These are phyloP conservation scores for Eragrostis curvula DNA, from an alignment of 176 grass and related monocot genomes.

Conservation along the genomic window DNA sequence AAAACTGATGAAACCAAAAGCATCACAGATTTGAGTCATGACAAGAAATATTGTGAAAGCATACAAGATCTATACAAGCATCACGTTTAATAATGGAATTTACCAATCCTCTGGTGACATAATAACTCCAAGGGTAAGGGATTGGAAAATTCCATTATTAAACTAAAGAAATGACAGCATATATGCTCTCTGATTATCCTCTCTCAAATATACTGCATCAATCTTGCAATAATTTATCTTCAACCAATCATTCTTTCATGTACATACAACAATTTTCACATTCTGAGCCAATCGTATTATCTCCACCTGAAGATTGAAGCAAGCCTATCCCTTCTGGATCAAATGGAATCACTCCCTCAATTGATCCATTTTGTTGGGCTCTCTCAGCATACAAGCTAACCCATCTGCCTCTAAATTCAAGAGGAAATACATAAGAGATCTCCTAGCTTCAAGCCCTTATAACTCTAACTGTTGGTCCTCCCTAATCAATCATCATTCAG, in stretches of 20 bases:
- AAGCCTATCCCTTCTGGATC: neutral
- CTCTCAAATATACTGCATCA: neutral
- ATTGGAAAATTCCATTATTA: neutral
- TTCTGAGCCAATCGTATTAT: neutral
- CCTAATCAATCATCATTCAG: neutral
- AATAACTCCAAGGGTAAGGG: neutral
- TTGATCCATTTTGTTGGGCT: neutral
- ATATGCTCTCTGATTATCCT: neutral
- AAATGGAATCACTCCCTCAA: neutral
- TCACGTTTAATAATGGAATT: too few species aligned
- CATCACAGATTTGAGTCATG: neutral
- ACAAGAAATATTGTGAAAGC: neutral
- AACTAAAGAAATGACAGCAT: neutral
- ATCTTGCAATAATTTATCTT: neutral
- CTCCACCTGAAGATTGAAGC: neutral
- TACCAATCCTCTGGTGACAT: neutral
- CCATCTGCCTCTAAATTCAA: neutral
- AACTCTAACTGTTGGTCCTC: neutral
- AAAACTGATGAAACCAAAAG: slow-evolving; percentile 18
- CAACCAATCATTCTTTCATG: neutral
- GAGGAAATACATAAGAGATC: neutral
- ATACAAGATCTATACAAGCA: too few species aligned
- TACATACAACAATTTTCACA: neutral
- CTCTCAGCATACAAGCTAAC: neutral
- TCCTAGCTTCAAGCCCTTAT: neutral